Evolutionary conservation across 1,139 yeast species (phyloP), one percentile per base, ranked within the genome.

Genomic region (Magnusiomyces tetraspermus): DNA sequence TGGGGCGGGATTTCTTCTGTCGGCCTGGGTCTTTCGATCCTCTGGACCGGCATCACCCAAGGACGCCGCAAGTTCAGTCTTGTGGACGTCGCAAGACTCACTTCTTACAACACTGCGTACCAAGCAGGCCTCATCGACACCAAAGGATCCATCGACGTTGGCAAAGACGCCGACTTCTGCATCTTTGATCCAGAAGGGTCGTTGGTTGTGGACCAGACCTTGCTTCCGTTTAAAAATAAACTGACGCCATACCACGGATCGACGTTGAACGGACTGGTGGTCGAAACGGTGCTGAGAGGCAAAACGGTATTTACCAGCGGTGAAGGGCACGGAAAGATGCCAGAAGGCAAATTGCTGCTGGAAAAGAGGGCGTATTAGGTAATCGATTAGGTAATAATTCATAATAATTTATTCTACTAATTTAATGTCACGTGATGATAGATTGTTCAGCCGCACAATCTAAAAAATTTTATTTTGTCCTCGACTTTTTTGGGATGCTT

Each of bases 1-100:
- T 90, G 97, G 97, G 97, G 97, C 48, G 97, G 97, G n/a, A 88
- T 90, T 50, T 78, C 95, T 1, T 85, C 96, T 1, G 94, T 90
- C 28, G 97, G 97, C 0, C 79, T 89, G 51, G 97, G 97, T 0
- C 75, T 90, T 52, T 85, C 95, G 0, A 76, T 89, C 46, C 70
- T 90, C 54, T 82, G 78, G 75, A 85, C 96, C 1, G 89, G 84
- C 61, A 89, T 90, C 8, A 10, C n/a, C 10, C 69, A 71, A 52
- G 76, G 78, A 60, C 70, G 78, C 53, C 50, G 50, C 22, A 17
- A 49, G 21, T 50, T 51, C 42, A 30, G 21, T 50, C 67, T 87
- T 19, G 70, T 72, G 1, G 88, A 85, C 57, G 82, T 89, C 54
- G 80, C 80, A 48, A 73, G 73, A 59, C 86, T 96, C 95, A 85